Percentiles rank a stretch among this genome's conserved stretches.
Conservation (phyloP, 164 flowering plant genomes). For the Berberis thunbergii region DNA sequence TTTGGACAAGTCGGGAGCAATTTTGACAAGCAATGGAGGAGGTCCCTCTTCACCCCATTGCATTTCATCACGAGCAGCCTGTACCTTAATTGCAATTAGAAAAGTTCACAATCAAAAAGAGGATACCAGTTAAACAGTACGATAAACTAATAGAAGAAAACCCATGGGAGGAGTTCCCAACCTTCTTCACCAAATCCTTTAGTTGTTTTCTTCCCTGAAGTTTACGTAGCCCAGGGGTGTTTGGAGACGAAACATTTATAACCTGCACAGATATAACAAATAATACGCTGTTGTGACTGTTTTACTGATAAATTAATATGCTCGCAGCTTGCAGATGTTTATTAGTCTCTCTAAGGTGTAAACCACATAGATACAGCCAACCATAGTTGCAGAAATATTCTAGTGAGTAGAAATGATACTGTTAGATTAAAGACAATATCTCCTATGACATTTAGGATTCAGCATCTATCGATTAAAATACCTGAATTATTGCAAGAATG, state of each 20-base stretch:
- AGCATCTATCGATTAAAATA: too few relatives aligned
- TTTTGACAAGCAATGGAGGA: constrained; percentile 95
- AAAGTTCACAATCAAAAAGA: not conserved
- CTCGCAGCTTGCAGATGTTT: not conserved
- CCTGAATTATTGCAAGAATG: too few relatives aligned
- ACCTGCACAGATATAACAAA: constrained; percentile 35
- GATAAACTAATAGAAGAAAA: not conserved
- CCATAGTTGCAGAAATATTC: too few relatives aligned
- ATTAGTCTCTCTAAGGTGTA: not conserved
- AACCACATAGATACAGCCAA: too few relatives aligned
- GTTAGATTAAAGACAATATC: too few relatives aligned
- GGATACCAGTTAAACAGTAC: not conserved
- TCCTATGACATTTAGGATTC: too few relatives aligned
- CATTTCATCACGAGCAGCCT: constrained; percentile 99
- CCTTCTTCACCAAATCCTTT: constrained; percentile 95
- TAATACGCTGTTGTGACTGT: not conserved
- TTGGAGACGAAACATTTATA: constrained; percentile 93
- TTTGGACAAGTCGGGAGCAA: constrained; percentile 91
- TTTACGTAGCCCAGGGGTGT: constrained; percentile 95
- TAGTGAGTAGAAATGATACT: too few relatives aligned
- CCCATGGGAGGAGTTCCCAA: constrained; percentile 10
- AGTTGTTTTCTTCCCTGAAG: constrained; percentile 96
- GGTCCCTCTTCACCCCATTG: constrained; percentile 99
- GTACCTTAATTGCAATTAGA: constrained; percentile 40
- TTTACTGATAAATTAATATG: not conserved